Evolutionary conservation across 2,329 filamentous ascomycete species (phyloP), one percentile per base, ranked within the genome.

Genomic region (Claviceps cyperi): DNA sequence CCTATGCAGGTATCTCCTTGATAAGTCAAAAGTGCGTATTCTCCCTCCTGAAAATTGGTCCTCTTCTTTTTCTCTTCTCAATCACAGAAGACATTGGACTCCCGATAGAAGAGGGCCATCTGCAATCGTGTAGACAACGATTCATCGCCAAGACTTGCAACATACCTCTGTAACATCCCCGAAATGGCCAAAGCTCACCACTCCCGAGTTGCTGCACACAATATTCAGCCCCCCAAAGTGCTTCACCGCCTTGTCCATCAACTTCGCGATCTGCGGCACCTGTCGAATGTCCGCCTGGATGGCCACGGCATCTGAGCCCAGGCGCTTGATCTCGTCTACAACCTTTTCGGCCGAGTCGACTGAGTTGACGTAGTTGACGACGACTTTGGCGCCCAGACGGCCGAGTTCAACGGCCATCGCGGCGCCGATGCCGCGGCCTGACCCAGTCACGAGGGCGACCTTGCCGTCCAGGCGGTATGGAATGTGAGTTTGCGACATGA

Each of bases 161-260:
- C 21, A 4, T 5, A 43, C 41, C 41, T 43, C 22, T 5, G 41
- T 43, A 15, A 43, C 41, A 5, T 43, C 21, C 0, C 41, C 22
- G 3, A 43, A 28, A 13, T 43, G 41, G 9, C 22, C 41, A 43
- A 43, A 43, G 41, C 41, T 43, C 14, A 28, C 41, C 6, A 43
- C 41, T 46, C 81, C 81, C 44, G 76, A 79, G 73, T 85, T 85
- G 61, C 78, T 83, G 72, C 77, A 79, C 60, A 82, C 81, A 57
- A 86, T 82, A 67, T 85, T 72, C 60, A 86, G 72, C 64, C 78
- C 74, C 64, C 81, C 81, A 61, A 80, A 86, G 64, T 77, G 70
- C 57, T 69, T 68, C 54, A 80, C 70, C 49, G 80, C 80, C 60
- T 82, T 65, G 51, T 76, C 72, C 69, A 86, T 84, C 57, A 86